phyloP scores from a whole-genome alignment of 169 alveolate species.

The Plasmodium falciparum region DNA sequence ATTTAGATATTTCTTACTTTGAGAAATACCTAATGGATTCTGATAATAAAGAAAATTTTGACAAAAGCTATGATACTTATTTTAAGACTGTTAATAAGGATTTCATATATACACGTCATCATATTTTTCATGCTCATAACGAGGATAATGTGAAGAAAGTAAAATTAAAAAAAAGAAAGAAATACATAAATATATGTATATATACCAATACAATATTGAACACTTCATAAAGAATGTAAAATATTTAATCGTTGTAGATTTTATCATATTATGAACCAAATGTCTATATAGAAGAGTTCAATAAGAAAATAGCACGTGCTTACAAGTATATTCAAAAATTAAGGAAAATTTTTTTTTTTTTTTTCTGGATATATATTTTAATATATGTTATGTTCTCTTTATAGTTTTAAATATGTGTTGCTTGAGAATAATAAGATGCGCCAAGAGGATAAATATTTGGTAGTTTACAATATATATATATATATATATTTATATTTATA shows the following conservation, averaged over 20 bases:
- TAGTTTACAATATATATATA: background rate
- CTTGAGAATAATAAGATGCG: constrained; percentile 57
- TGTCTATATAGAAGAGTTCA: constrained; percentile 25
- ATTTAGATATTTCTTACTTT: constrained; percentile 11
- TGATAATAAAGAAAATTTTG: constrained; percentile 38
- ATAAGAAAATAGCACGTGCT: constrained; percentile 33
- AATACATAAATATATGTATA: background rate
- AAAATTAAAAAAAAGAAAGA: constrained; percentile 1
- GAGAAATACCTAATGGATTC: constrained; percentile 11
- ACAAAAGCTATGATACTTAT: constrained; percentile 10
- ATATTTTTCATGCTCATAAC: constrained; percentile 21
- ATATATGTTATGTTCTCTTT: background rate
- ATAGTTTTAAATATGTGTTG: constrained; percentile 54
- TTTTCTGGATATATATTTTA: background rate
- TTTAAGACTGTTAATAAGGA: constrained; percentile 26
- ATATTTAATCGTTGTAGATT: constrained; percentile 47
- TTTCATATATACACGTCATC: constrained; percentile 37
- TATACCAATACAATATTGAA: background rate
- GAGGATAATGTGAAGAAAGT: constrained; percentile 44
- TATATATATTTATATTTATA: too few relatives aligned
- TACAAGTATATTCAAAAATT: constrained; percentile 24
- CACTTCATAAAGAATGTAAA: background rate
- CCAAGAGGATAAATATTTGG: constrained; percentile 71
- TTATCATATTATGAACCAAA: constrained; percentile 43
- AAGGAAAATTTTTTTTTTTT: background rate